phyloP scores from a whole-genome alignment of 2,329 filamentous ascomycete species.

The Thelonectria discophora region DNA sequence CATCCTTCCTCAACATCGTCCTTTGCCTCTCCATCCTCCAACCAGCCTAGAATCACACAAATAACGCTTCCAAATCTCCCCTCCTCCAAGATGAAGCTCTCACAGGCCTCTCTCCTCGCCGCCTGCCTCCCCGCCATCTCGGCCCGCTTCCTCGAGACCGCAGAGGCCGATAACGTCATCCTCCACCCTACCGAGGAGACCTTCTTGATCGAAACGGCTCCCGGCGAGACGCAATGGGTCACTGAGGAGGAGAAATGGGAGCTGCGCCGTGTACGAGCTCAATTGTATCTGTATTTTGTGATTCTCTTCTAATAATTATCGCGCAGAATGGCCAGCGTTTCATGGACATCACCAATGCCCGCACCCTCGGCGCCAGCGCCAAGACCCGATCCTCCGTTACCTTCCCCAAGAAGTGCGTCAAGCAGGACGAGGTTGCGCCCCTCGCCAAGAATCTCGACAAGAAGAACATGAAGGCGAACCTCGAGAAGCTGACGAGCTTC shows the following conservation, averaged over 20 bases:
- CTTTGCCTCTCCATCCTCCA: not conserved
- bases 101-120: slow-evolving; percentile 61
- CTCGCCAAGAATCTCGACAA: slow-evolving; percentile 77
- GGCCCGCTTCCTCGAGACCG: slow-evolving; percentile 65
- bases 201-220: slow-evolving; percentile 85
- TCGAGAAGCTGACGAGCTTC: slow-evolving; percentile 81
- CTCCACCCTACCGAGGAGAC: slow-evolving; percentile 50
- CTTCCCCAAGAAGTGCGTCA: slow-evolving; percentile 73
- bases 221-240: slow-evolving; percentile 84
- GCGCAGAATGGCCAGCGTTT: slow-evolving; percentile 81
- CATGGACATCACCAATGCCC: slow-evolving; percentile 89
- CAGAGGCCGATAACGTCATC: slow-evolving; percentile 61
- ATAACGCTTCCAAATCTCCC: not conserved
- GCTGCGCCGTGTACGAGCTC: slow-evolving; percentile 72
- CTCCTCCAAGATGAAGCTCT: slow-evolving; percentile 58
- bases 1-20: slow-evolving; percentile 4
- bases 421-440: slow-evolving; percentile 72
- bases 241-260: slow-evolving; percentile 97
- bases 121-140: slow-evolving; percentile 63
- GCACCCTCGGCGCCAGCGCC: slow-evolving; percentile 62
- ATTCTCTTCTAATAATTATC: slow-evolving; percentile 15
- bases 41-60: not conserved
- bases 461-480: slow-evolving; percentile 77
- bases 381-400: slow-evolving; percentile 51
- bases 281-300: not conserved